Conservation (phyloP, 1,139 yeast species). For the Zygosaccharomyces pseudobailii region DNA sequence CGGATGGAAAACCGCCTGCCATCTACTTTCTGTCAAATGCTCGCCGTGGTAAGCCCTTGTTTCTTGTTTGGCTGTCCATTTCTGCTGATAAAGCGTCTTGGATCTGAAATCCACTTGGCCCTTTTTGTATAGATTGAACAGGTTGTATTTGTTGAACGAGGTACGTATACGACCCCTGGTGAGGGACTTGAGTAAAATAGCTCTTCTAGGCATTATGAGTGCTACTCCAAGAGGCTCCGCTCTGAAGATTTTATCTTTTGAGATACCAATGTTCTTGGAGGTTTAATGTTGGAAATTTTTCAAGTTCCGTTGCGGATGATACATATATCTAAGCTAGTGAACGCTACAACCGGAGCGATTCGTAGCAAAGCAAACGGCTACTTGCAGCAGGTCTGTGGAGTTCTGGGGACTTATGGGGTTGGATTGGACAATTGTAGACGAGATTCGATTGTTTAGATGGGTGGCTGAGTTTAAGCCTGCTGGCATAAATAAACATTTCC, state of each 20-base stretch:
- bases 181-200: constrained; percentile 53
- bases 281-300: constrained; percentile 1
- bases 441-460: constrained; percentile 58
- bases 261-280: neutral
- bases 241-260: neutral
- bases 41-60: constrained; percentile 97
- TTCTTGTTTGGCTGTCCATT: constrained; percentile 87
- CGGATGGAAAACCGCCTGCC: constrained; percentile 68
- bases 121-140: constrained; percentile 79
- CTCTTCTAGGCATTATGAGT: constrained; percentile 55
- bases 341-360: neutral
- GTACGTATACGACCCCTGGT: constrained; percentile 77
- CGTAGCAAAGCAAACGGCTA: neutral
- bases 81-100: constrained; percentile 76
- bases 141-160: constrained; percentile 86
- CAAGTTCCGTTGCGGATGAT: constrained; percentile 2
- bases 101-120: constrained; percentile 48
- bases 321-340: neutral
- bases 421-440: constrained; percentile 59
- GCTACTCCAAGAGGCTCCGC: neutral
- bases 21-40: constrained; percentile 77
- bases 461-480: constrained; percentile 67
- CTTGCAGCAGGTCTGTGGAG: neutral
- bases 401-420: constrained; percentile 25
- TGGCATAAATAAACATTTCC: constrained; percentile 49